Evolutionary conservation across 1,284 basidiomycete species (phyloP).

Genomic region (Caloboletus inedulis): DNA sequence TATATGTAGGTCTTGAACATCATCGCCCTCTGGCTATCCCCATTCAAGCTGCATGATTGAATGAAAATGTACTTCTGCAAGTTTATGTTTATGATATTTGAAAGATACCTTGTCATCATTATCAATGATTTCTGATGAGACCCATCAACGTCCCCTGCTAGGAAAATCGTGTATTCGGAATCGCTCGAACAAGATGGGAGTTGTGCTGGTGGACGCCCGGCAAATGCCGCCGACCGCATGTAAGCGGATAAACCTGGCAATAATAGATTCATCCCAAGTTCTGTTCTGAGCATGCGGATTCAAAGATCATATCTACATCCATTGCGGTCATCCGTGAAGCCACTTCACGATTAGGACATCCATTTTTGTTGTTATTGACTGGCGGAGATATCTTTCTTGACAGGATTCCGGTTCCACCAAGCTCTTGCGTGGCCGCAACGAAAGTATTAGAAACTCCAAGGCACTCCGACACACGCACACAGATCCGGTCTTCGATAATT

Average conservation of each 20-base stretch:
- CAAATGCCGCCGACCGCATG: constrained; percentile 13
- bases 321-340: constrained; percentile 7
- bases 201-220: constrained; percentile 5
- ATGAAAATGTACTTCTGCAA: not conserved
- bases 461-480: not conserved
- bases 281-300: constrained; percentile 6
- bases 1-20: not conserved
- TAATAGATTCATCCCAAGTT: not conserved
- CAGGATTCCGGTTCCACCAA: constrained; percentile 3
- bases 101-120: not conserved
- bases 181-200: not conserved
- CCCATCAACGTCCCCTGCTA: not conserved
- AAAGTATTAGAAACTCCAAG: not conserved
- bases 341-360: constrained; percentile 1
- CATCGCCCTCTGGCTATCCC: not conserved
- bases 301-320: constrained; percentile 8
- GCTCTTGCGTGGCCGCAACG: constrained; percentile 1
- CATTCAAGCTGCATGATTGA: not conserved
- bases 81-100: not conserved
- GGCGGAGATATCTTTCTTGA: constrained; percentile 2
- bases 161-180: not conserved
- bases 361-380: not conserved
- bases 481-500: not conserved
- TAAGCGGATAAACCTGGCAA: not conserved
- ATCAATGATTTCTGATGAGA: not conserved